Evolutionary conservation across 2,329 filamentous ascomycete species (phyloP).

Genomic region (Biscogniauxia mediterranea): DNA sequence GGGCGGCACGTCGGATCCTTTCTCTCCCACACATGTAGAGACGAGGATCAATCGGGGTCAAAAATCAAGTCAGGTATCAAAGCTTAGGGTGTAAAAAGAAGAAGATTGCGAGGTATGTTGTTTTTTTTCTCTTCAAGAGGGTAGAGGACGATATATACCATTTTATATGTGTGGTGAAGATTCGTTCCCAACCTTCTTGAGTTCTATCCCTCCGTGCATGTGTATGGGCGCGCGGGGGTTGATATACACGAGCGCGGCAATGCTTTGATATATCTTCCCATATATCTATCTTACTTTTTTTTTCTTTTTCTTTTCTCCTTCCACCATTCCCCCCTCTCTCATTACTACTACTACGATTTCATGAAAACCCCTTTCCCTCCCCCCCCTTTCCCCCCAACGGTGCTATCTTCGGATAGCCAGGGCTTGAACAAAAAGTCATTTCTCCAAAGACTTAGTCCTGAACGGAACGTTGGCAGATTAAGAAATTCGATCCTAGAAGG

Average conservation of each 20-base stretch:
- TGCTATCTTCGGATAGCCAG: conserved; percentile 75
- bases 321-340: conserved; percentile 17
- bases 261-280: background rate
- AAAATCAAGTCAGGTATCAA: background rate
- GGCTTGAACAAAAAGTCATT: conserved; percentile 52
- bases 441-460: conserved; percentile 66
- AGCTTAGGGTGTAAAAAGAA: background rate
- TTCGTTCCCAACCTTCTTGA: no score
- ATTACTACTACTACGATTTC: no score
- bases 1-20: background rate
- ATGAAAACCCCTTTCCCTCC: no score
- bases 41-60: background rate
- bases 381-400: conserved; percentile 56
- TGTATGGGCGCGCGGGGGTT: no score
- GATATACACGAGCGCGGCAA: no score
- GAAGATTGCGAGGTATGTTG: background rate
- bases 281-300: conserved; percentile 1
- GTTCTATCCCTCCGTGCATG: background rate
- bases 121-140: background rate
- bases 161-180: background rate
- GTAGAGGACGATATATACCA: conserved; percentile 1
- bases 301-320: conserved; percentile 3
- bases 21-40: background rate
- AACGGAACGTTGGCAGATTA: conserved; percentile 81
- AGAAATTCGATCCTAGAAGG: conserved; percentile 38